Base-by-base conservation (phyloP, 768 basidiomycete species). In the Polyporus arcularius region DNA sequence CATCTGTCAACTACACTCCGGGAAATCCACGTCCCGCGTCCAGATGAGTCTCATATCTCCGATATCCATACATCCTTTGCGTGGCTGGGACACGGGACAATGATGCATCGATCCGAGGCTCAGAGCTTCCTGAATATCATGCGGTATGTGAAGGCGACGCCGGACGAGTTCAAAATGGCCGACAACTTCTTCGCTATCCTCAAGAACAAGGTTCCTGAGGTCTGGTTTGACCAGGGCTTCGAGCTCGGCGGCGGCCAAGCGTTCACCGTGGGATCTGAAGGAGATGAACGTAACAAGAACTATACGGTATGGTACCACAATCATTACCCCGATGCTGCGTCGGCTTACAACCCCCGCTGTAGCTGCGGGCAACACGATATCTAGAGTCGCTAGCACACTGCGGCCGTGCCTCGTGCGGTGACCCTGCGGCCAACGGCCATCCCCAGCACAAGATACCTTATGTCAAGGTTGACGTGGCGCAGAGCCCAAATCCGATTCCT, bases 111-210 rank as follows among this genome's bases (percentile, higher is more conserved):
- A 50, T 75, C 76, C 18, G 71, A 73, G 55, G 80, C 76, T 15
- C 70, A 73, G 15, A 73, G 76, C 16, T 89, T 87, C 67, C 69
- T 88, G 16, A 69, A 72, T 14, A 75, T 88, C 45, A 68, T 88
- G 63, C 58, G 73, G 4, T 35, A 55, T 18, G 70, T 87, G 39
- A 75, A 81, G 39, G 70, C 78, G 41, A 76, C 82, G 0, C 70
- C 76, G 4, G 82, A 83, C 40, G 80, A 86, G 63, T 72, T 78
- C 66, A 78, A 80, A 64, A 88, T 87, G 86, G 85, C 87, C 4
- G 88, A 89, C 68, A 89, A 89, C 61, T 88, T 87, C 64, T 89
- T 82, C 67, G 77, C 85, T 1, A 73, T 89, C 52, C 71, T 89
- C 49, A 75, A 74, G 56, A 89, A 88, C 67, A 71, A 70, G 18